A percentile compares a stretch with the other conserved stretches of the same genome.
Evolutionary conservation across 2,329 filamentous ascomycete genomes (phyloP).

Genomic region (Stagonosporopsis rhizophila): DNA sequence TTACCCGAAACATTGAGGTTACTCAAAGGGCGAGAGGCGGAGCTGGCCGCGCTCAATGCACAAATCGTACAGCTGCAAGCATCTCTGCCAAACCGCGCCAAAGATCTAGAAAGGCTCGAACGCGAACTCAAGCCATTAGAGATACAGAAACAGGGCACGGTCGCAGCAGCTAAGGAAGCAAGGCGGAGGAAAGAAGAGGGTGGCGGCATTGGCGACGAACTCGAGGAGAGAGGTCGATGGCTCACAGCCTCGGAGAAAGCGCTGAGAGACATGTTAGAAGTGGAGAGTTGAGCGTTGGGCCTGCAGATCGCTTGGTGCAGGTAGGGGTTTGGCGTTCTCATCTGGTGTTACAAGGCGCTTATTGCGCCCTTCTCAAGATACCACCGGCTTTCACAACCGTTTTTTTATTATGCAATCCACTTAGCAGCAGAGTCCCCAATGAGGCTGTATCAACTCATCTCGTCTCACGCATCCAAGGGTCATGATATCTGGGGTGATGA

Average conservation of each 20-base stretch:
- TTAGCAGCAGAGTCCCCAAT: not conserved
- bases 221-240: conserved; percentile 80
- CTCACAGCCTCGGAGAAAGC: conserved; percentile 71
- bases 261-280: conserved; percentile 68
- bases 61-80: conserved; percentile 61
- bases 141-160: conserved; percentile 68
- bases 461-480: not conserved
- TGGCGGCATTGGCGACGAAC: conserved; percentile 71
- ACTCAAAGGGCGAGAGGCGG: conserved; percentile 50
- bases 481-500: not conserved
- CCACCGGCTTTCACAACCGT: not conserved
- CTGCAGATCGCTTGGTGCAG: not conserved
- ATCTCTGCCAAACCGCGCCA: conserved; percentile 69
- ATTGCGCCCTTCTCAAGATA: conserved; percentile 6
- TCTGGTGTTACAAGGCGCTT: conserved; percentile 7
- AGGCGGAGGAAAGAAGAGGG: conserved; percentile 70
- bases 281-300: conserved; percentile 45
- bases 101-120: conserved; percentile 71
- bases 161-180: conserved; percentile 74
- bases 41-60: conserved; percentile 51
- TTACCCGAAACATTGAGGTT: conserved; percentile 53
- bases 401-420: not conserved
- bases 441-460: not conserved
- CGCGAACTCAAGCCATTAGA: conserved; percentile 74
- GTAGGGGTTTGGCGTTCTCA: not conserved